phyloP scores from a whole-genome alignment of 768 basidiomycete species.

The Lactarius quietus region DNA sequence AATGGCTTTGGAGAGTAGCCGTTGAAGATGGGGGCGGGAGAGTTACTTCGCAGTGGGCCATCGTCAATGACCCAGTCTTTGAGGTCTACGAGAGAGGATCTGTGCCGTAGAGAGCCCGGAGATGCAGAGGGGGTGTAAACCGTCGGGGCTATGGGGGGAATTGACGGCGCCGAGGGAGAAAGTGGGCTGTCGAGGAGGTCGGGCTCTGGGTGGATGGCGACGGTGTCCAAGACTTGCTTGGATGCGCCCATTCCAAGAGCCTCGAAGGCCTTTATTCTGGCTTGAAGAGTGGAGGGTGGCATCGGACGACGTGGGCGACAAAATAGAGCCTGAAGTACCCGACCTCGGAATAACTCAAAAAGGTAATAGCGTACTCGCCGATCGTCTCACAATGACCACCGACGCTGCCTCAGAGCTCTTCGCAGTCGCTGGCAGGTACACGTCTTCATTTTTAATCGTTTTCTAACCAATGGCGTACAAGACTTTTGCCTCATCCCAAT shows the following conservation, averaged over 20 bases:
- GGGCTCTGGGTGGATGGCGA: conserved; percentile 18
- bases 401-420: conserved; percentile 51
- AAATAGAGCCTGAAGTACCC: background rate
- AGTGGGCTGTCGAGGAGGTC: conserved; percentile 23
- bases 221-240: conserved; percentile 18
- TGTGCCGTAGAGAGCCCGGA: conserved; percentile 26
- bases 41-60: conserved; percentile 33
- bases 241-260: conserved; percentile 19
- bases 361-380: too few relatives aligned
- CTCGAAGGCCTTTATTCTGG: conserved; percentile 26
- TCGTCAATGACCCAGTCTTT: conserved; percentile 69
- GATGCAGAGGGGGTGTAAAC: conserved; percentile 20
- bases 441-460: conserved; percentile 3
- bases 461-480: conserved; percentile 31
- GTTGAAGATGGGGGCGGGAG: background rate
- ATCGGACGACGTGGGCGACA: background rate
- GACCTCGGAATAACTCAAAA: background rate
- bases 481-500: conserved; percentile 91
- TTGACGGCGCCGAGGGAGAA: conserved; percentile 17
- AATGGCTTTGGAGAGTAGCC: conserved; percentile 18
- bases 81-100: conserved; percentile 63
- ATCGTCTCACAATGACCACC: background rate
- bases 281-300: conserved; percentile 24
- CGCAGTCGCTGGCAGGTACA: conserved; percentile 62
- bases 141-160: conserved; percentile 21